These are phyloP conservation scores for Coccinonectria pachysandricola DNA, from an alignment of 2,329 filamentous ascomycete species.

Conservation along the genomic window DNA sequence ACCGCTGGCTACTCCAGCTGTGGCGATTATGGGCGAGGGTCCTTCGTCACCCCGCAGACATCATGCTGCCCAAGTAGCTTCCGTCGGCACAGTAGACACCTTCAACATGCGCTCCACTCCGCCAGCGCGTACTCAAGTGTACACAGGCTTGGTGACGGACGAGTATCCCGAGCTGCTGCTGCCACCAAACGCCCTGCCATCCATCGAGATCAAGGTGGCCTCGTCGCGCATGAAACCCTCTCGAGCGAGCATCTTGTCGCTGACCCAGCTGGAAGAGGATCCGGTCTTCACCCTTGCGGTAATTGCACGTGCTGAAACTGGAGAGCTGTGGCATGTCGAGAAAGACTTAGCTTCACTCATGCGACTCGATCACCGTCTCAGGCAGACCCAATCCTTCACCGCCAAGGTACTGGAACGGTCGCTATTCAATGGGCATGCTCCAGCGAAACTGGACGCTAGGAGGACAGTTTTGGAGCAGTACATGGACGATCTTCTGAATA, in stretches of 20 bases:
- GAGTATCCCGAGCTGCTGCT: constrained; percentile 80
- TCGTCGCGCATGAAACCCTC: constrained; percentile 94
- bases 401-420: constrained; percentile 73
- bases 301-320: constrained; percentile 62
- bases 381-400: constrained; percentile 59
- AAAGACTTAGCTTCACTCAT: constrained; percentile 77
- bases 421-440: constrained; percentile 85
- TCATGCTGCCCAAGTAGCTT: constrained; percentile 4
- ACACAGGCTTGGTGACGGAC: constrained; percentile 69
- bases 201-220: constrained; percentile 75
- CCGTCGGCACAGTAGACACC: constrained; percentile 6
- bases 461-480: constrained; percentile 73
- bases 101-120: constrained; percentile 26
- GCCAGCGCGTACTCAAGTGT: constrained; percentile 46
- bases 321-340: constrained; percentile 87
- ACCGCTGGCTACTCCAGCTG: constrained; percentile 45
- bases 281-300: constrained; percentile 88
- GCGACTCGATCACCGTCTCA: constrained; percentile 74
- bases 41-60: constrained; percentile 7
- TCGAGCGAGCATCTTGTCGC: constrained; percentile 68
- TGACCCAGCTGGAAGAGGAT: constrained; percentile 77
- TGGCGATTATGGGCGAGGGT: constrained; percentile 5
- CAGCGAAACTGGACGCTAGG: constrained; percentile 83
- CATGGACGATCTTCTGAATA: constrained; percentile 76
- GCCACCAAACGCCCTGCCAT: constrained; percentile 78